phyloP scores from a whole-genome alignment of 257 asterid genomes.

The Salvia miltiorrhiza region DNA sequence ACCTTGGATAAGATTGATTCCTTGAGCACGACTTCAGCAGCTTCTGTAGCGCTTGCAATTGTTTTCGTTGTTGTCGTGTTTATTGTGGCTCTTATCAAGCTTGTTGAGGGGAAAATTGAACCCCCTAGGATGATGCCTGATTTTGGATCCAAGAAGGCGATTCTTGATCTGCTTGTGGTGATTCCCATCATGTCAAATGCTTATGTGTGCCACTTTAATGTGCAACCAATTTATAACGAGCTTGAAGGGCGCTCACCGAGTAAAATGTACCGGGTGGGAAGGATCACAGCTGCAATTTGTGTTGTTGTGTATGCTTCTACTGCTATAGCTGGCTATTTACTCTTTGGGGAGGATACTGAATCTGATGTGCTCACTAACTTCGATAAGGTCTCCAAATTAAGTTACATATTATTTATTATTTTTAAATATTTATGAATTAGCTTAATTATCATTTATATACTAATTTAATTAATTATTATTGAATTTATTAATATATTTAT shows the following conservation, averaged over 20 bases:
- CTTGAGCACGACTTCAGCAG: conserved; percentile 81
- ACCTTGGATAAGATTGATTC: conserved; percentile 82
- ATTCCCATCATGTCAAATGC: conserved; percentile 97
- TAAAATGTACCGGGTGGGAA: conserved; percentile 81
- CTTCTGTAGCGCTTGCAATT: conserved; percentile 93
- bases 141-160: conserved; percentile 71
- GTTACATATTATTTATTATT: no score
- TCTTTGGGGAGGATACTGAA: conserved; percentile 84
- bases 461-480: no score
- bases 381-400: no score
- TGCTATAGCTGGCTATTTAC: conserved; percentile 77
- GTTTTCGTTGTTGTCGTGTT: conserved; percentile 70
- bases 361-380: conserved; percentile 87
- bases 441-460: no score
- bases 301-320: conserved; percentile 77
- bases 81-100: conserved; percentile 60
- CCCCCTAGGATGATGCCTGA: conserved; percentile 80
- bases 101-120: conserved; percentile 72
- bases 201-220: conserved; percentile 89
- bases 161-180: conserved; percentile 88
- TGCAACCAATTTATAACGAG: conserved; percentile 93
- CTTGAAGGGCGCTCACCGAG: conserved; percentile 69
- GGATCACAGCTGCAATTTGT: conserved; percentile 72
- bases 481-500: no score
- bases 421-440: no score